Evolutionary conservation across 805 yeast genomes (phyloP), one percentile per base, ranked within the genome.

Genomic region (Metschnikowia dekortorum): DNA sequence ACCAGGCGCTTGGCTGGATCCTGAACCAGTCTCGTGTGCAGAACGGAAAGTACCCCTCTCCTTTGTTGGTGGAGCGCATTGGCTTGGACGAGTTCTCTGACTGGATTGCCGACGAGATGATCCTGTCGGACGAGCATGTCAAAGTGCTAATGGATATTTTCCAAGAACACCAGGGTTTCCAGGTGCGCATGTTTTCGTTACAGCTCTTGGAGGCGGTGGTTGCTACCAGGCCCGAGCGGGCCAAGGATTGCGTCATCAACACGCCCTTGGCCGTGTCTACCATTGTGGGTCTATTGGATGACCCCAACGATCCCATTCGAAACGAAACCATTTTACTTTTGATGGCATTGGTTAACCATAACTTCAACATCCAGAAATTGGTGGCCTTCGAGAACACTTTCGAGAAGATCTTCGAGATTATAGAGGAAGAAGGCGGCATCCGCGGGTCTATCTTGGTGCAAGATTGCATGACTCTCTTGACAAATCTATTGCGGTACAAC

Each of bases 331-430:
- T 92, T 35, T 68, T 92, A 46, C 71, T 95, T n/a, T 71, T 95
- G 46, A 84, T 87, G 84, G 85, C 90, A 9, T 75, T 94, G 2
- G 95, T 84, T 10, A 84, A 84, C 58, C 85, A 87, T 52, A 88
- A 89, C 59, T 81, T 84, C 52, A 92, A 89, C 64, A 83, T 92
- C 32, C 99, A 94, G 64, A 91, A 90, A 61, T 71, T 94, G 16
- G 95, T 95, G 8, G 99, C 96, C 0, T 94, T 94, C 63, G 97
- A 94, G 64, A 91, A 89, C 57, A 85, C 95, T 0, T 91, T 94
- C 62, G 97, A 89, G 53, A 81, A 77, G 53, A 68, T 90, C 10
- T 91, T 92, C 60, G 75, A 73, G n/a, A 85, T 94, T 11, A 83
- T 92, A 26, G 83, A 81, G 13, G 87, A 83, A 54, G 97, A 91